Percentiles rank a stretch among this genome's conserved stretches.
phyloP scores from a whole-genome alignment of 1,284 basidiomycete genomes.

The Sanghuangporus weigelae region DNA sequence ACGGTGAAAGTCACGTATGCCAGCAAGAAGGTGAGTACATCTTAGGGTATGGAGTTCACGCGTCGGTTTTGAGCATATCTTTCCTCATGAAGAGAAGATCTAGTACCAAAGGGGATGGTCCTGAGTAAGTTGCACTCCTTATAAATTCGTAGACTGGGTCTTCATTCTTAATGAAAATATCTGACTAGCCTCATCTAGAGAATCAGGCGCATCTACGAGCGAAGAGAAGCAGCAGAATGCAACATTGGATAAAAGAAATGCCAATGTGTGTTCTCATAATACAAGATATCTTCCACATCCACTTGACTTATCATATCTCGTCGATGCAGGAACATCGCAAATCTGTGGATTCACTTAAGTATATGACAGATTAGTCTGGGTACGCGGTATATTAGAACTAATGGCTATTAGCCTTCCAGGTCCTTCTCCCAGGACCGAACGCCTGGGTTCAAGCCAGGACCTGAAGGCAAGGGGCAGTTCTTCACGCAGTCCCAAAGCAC shows the following conservation, averaged over 20 bases:
- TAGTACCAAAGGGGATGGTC: neutral
- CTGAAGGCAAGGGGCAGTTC: neutral
- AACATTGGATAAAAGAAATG: neutral
- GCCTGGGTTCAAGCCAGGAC: neutral
- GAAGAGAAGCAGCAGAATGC: neutral
- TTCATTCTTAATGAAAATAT: neutral
- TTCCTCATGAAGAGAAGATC: neutral
- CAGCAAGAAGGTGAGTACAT: slow-evolving; percentile 5
- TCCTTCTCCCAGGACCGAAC: slow-evolving; percentile 3
- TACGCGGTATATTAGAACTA: neutral
- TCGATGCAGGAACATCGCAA: neutral
- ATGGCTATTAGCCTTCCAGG: slow-evolving; percentile 3
- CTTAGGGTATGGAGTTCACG: too few species aligned
- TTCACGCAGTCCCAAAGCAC: neutral
- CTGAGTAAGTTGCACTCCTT: neutral
- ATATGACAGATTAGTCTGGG: neutral
- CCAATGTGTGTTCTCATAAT: neutral
- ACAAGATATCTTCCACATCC: neutral
- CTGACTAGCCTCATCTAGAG: neutral
- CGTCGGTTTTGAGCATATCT: neutral
- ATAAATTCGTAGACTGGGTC: neutral
- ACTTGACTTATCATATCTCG: too few species aligned
- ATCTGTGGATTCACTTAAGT: slow-evolving; percentile 5
- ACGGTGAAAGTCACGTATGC: slow-evolving; percentile 11
- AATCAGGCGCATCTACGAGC: neutral